Conservation (phyloP, 2,329 filamentous ascomycete genomes). For the Fragosphaeria purpurea region DNA sequence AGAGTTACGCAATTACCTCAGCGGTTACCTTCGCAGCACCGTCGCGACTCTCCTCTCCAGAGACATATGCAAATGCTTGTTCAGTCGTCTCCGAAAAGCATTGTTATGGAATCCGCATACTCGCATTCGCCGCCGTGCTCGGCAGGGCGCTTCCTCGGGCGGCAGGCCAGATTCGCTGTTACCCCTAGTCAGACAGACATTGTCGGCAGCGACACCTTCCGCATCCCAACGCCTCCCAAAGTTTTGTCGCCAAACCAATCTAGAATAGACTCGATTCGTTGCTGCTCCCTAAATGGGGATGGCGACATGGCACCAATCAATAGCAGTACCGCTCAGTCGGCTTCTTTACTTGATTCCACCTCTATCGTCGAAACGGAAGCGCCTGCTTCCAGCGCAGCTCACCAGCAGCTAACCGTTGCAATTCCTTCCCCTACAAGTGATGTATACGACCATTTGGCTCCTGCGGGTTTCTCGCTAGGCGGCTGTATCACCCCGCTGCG, state of each 20-base stretch:
- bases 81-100: too few species aligned
- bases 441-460: neutral
- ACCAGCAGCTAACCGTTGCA: slow-evolving; percentile 10
- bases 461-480: neutral
- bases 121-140: too few species aligned
- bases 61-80: too few species aligned
- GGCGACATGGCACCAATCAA: slow-evolving; percentile 8
- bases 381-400: slow-evolving; percentile 7
- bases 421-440: slow-evolving; percentile 29
- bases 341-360: slow-evolving; percentile 14
- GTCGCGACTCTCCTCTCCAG: too few species aligned
- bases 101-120: too few species aligned
- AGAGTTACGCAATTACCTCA: slow-evolving; percentile 19
- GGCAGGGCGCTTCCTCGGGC: too few species aligned
- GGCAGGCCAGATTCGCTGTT: too few species aligned
- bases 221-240: slow-evolving; percentile 34
- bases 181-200: too few species aligned
- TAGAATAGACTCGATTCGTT: neutral
- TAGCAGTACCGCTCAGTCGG: slow-evolving; percentile 6
- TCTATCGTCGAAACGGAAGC: slow-evolving; percentile 17
- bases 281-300: slow-evolving; percentile 6
- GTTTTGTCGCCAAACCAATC: slow-evolving; percentile 32
- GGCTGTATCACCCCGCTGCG: slow-evolving; percentile 14
- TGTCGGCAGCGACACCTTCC: neutral
- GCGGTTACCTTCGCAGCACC: slow-evolving; percentile 1